A percentile compares a stretch with the other conserved stretches of the same genome.
These are phyloP conservation scores for Aspergillus aculeatus DNA, from an alignment of 2,329 filamentous ascomycete genomes.

Conservation along the genomic window DNA sequence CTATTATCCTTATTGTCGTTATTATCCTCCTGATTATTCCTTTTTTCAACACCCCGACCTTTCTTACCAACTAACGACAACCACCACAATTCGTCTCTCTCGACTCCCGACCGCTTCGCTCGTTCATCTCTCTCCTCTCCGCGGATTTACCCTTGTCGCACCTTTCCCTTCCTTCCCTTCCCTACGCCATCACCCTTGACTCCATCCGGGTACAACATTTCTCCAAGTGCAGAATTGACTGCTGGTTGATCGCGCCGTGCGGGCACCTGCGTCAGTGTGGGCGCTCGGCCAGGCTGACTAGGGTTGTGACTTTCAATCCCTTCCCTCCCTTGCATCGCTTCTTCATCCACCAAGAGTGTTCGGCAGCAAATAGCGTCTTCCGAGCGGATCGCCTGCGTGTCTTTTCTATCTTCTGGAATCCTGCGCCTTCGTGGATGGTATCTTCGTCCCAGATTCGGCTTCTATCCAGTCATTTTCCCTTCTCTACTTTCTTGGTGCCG, in stretches of 20 bases:
- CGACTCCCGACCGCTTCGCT: background rate
- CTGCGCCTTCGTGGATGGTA: conserved; percentile 18
- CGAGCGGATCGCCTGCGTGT: conserved; percentile 20
- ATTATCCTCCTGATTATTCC: background rate
- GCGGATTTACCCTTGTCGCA: background rate
- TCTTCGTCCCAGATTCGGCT: conserved; percentile 12
- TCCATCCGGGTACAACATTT: conserved; percentile 20
- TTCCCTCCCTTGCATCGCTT: conserved; percentile 27
- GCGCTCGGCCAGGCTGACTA: conserved; percentile 20
- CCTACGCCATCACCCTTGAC: conserved; percentile 7
- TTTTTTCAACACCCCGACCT: background rate
- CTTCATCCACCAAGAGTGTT: conserved; percentile 13
- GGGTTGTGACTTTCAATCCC: conserved; percentile 25
- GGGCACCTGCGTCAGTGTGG: conserved; percentile 29
- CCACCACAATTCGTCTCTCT: background rate
- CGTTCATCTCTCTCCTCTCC: background rate
- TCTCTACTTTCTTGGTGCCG: conserved; percentile 3
- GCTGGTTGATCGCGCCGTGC: conserved; percentile 24
- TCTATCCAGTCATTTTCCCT: conserved; percentile 7
- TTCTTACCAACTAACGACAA: background rate
- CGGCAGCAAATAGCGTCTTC: conserved; percentile 16
- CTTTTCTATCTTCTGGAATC: conserved; percentile 19
- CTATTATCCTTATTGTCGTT: no score
- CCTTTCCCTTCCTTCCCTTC: background rate
- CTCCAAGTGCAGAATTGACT: conserved; percentile 23